Conservation (phyloP, 169 alveolate species). For the Condylostoma magnum region DNA sequence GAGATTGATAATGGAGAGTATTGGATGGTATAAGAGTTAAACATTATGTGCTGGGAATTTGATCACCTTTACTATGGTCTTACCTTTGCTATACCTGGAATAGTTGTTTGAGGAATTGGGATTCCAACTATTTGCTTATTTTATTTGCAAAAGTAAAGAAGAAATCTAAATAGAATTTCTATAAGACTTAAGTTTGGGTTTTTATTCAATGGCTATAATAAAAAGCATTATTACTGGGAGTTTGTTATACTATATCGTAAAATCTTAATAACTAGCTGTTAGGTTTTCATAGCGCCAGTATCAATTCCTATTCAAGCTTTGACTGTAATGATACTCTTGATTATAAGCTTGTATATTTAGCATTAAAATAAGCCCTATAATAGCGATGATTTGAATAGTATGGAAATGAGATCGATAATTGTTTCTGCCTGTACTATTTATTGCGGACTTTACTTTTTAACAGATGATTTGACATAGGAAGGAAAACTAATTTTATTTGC, state of each 20-base stretch:
- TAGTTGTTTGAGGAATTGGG: constrained; percentile 48
- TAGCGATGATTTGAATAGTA: constrained; percentile 19
- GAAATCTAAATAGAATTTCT: neutral
- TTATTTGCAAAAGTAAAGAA: neutral
- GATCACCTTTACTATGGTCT: constrained; percentile 16
- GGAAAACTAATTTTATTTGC: neutral
- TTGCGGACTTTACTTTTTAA: constrained; percentile 34
- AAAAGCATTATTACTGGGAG: constrained; percentile 44
- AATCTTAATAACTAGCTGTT: constrained; percentile 27
- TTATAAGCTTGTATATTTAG: constrained; percentile 8
- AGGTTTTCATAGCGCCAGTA: constrained; percentile 33
- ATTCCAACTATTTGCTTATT: constrained; percentile 36
- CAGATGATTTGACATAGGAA: neutral
- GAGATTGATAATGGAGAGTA: constrained; percentile 31
- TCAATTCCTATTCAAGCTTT: constrained; percentile 43
- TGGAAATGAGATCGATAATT: constrained; percentile 17
- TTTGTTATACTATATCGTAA: constrained; percentile 41
- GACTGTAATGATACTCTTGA: constrained; percentile 22
- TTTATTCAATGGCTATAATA: constrained; percentile 41
- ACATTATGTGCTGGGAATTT: constrained; percentile 30
- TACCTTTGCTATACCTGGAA: constrained; percentile 38
- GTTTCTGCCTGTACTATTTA: constrained; percentile 36
- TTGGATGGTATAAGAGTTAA: constrained; percentile 28
- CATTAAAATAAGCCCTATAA: constrained; percentile 25
- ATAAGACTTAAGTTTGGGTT: constrained; percentile 39